A percentile compares a stretch with the other conserved stretches of the same genome.
These are phyloP conservation scores for Fusarium palustre DNA, from an alignment of 2,329 filamentous ascomycete species.

Conservation along the genomic window DNA sequence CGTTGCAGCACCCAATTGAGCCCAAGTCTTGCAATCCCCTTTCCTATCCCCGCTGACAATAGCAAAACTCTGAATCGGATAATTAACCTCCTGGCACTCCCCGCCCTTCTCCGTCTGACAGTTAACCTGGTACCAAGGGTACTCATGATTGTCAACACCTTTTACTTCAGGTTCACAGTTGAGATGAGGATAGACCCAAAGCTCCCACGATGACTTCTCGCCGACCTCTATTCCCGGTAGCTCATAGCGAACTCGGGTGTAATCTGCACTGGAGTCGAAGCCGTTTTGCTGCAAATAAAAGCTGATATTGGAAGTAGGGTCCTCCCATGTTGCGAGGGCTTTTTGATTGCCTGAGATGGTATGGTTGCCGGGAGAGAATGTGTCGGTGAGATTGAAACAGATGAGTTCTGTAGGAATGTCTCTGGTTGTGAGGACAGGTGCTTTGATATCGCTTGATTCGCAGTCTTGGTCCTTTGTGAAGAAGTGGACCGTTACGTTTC, in stretches of 20 bases:
- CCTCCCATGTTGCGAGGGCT: neutral
- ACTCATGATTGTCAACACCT: neutral
- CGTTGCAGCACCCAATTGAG: neutral
- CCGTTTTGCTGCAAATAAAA: neutral
- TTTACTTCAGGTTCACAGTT: neutral
- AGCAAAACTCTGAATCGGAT: neutral
- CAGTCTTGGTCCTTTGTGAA: neutral
- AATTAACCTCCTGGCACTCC: neutral
- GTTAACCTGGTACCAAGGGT: neutral
- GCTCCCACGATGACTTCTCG: neutral
- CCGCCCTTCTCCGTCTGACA: neutral
- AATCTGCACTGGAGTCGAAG: neutral
- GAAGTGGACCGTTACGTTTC: neutral
- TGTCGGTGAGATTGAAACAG: neutral
- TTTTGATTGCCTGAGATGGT: neutral
- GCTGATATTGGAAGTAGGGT: neutral
- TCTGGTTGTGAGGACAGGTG: neutral
- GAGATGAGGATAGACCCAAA: neutral
- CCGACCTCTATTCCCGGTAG: neutral
- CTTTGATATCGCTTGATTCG: neutral
- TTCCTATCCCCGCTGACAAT: rapidly evolving
- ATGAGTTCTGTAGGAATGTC: neutral
- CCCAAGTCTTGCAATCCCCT: neutral
- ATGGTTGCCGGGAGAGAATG: neutral
- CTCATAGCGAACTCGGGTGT: neutral